Evolutionary conservation across 2,329 filamentous ascomycete species (phyloP).

Genomic region (Venturia nashicola): DNA sequence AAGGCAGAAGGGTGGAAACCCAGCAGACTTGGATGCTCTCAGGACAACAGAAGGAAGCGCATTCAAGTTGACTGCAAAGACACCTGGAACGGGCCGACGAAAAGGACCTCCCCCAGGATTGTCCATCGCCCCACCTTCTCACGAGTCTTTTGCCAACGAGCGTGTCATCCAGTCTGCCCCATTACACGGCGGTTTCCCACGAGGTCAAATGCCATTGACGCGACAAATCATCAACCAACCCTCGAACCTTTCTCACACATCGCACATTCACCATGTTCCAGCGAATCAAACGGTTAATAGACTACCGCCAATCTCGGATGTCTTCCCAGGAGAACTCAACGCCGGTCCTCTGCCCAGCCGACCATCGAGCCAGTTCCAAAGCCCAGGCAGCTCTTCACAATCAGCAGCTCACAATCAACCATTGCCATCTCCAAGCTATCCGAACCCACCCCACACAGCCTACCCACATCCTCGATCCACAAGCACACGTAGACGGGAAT

Average conservation of each 20-base stretch:
- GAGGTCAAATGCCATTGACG: slow-evolving; percentile 18
- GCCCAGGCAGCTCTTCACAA: slow-evolving; percentile 51
- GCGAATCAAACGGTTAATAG: slow-evolving; percentile 84
- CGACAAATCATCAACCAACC: slow-evolving; percentile 71
- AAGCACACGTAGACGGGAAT: slow-evolving; percentile 59
- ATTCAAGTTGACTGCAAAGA: slow-evolving; percentile 43
- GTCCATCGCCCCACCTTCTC: slow-evolving; percentile 88
- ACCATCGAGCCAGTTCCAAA: slow-evolving; percentile 39
- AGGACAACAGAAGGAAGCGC: slow-evolving; percentile 20
- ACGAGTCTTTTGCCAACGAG: slow-evolving; percentile 85
- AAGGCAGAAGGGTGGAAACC: slow-evolving; percentile 50
- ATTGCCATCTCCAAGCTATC: slow-evolving; percentile 66
- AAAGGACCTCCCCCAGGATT: slow-evolving; percentile 74
- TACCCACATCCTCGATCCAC: slow-evolving; percentile 31
- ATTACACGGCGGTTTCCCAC: slow-evolving; percentile 83
- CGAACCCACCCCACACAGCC: slow-evolving; percentile 18
- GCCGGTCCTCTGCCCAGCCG: slow-evolving; percentile 16
- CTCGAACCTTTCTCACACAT: slow-evolving; percentile 69
- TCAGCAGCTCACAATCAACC: slow-evolving; percentile 50
- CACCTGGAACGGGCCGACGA: slow-evolving; percentile 60
- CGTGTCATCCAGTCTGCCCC: slow-evolving; percentile 94
- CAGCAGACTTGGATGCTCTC: slow-evolving; percentile 15
- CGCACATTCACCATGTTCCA: slow-evolving; percentile 82
- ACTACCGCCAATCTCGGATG: slow-evolving; percentile 84
- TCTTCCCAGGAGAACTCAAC: slow-evolving; percentile 45